Percentiles rank a stretch among this genome's conserved stretches.
These are phyloP conservation scores for Vitis labrusca DNA, from an alignment of 164 flowering plant genomes.

Conservation along the genomic window DNA sequence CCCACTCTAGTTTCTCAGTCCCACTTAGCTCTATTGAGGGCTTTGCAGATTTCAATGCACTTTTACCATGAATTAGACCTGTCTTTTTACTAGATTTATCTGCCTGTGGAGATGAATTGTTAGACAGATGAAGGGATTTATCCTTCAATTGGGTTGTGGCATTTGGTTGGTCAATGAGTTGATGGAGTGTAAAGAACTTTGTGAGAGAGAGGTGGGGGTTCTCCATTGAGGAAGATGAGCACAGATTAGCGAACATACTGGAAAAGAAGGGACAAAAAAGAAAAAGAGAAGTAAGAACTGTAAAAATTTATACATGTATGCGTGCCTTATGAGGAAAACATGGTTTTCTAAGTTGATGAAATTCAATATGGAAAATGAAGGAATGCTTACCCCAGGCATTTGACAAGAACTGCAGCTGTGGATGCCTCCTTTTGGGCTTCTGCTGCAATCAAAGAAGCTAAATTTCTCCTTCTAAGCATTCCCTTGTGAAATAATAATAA, in stretches of 20 bases:
- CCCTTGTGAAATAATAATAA: constrained; percentile 40
- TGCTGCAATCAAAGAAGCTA: constrained; percentile 75
- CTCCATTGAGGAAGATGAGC: constrained; percentile 56
- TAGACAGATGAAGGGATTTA: constrained; percentile 21
- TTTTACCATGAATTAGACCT: constrained; percentile 18
- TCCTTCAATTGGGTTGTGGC: constrained; percentile 21
- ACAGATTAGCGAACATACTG: constrained; percentile 81
- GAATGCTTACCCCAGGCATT: constrained; percentile 55
- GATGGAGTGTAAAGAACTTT: constrained; percentile 73
- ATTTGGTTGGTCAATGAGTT: constrained; percentile 49
- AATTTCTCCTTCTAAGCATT: constrained; percentile 62
- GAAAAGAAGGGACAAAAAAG: constrained; percentile 2
- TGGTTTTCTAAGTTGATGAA: not conserved
- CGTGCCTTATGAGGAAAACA: not conserved
- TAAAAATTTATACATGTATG: not conserved
- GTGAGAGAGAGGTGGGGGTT: constrained; percentile 53
- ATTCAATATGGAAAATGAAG: not conserved
- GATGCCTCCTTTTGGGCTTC: constrained; percentile 90
- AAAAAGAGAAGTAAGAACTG: not conserved
- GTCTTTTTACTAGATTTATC: constrained; percentile 34
- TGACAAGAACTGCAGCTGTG: constrained; percentile 61
- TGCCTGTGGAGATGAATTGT: constrained; percentile 14
- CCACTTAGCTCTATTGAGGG: constrained; percentile 33
- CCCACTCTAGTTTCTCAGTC: constrained; percentile 75
- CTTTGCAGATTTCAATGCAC: constrained; percentile 26